Evolutionary conservation across 352 stramenopile genomes (phyloP).

Genomic region (Phytophthora boehmeriae): DNA sequence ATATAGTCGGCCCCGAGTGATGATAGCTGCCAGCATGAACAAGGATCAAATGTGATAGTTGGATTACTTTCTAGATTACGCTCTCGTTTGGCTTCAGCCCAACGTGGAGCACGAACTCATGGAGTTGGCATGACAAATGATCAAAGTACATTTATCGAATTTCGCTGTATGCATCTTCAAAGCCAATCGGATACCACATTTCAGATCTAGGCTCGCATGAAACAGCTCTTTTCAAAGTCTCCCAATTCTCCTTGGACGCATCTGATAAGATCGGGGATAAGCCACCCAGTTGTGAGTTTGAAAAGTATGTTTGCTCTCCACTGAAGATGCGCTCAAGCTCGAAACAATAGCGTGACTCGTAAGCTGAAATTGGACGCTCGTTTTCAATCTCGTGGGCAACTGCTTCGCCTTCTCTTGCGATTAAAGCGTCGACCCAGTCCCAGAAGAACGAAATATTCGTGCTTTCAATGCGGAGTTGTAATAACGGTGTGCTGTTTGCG

Average conservation of each 20-base stretch:
- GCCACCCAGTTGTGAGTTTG: neutral
- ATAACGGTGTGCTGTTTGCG: neutral
- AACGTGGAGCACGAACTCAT: too few species aligned
- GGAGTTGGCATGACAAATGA: too few species aligned
- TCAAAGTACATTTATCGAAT: too few species aligned
- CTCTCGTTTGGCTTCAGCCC: too few species aligned
- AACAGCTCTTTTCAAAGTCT: neutral
- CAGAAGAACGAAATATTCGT: conserved; percentile 25
- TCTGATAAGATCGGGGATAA: conserved; percentile 5
- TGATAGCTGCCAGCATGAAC: too few species aligned
- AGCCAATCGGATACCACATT: conserved; percentile 2
- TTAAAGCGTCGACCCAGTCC: conserved; percentile 15
- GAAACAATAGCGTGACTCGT: conserved; percentile 8
- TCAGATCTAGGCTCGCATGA: neutral
- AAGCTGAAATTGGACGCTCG: conserved; percentile 8
- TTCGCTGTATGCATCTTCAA: conserved; percentile 1
- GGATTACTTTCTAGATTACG: too few species aligned
- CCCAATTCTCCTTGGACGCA: conserved; percentile 3
- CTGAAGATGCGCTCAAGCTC: conserved; percentile 9
- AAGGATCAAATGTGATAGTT: too few species aligned
- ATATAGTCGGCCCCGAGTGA: too few species aligned
- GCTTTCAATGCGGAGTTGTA: conserved; percentile 19
- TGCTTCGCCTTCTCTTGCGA: neutral
- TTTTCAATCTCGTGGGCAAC: neutral
- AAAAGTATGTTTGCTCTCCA: neutral